A percentile compares a stretch with the other conserved stretches of the same genome.
phyloP scores from a whole-genome alignment of 352 stramenopile species.

The Phytophthora constricta region DNA sequence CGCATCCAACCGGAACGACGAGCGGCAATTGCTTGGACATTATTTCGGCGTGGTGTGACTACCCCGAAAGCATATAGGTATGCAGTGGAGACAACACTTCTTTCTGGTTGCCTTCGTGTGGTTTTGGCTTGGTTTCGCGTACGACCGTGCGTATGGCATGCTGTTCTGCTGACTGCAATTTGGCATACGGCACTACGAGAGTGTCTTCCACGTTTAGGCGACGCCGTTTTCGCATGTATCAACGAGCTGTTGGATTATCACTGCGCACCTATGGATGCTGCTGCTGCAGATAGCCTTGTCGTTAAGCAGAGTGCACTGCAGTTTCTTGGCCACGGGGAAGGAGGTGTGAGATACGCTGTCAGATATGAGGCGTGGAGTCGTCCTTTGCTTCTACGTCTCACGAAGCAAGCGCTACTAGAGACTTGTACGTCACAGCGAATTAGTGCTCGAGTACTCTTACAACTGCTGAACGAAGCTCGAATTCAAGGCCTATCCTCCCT shows the following conservation, averaged over 20 bases:
- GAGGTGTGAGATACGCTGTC: slow-evolving; percentile 39
- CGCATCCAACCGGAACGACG: slow-evolving; percentile 59
- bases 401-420: slow-evolving; percentile 65
- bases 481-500: slow-evolving; percentile 30
- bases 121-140: slow-evolving; percentile 66
- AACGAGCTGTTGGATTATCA: slow-evolving; percentile 67
- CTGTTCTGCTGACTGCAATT: slow-evolving; percentile 54
- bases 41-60: slow-evolving; percentile 67
- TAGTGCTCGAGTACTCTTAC: slow-evolving; percentile 43
- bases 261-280: slow-evolving; percentile 32
- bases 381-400: slow-evolving; percentile 50
- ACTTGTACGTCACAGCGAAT: slow-evolving; percentile 55
- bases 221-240: slow-evolving; percentile 56
- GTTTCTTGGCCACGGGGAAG: slow-evolving; percentile 55
- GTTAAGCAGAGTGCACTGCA: slow-evolving; percentile 63
- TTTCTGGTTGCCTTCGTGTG: slow-evolving; percentile 53
- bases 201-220: slow-evolving; percentile 40
- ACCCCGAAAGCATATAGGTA: slow-evolving; percentile 44
- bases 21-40: slow-evolving; percentile 61
- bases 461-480: slow-evolving; percentile 46
- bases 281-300: slow-evolving; percentile 39
- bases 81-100: slow-evolving; percentile 53
- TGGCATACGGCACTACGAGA: slow-evolving; percentile 69
- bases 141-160: slow-evolving; percentile 75
- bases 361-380: slow-evolving; percentile 40